Percentiles rank a stretch among this genome's conserved stretches.
Conservation (phyloP, 306 rosid genomes). For the Quercus aquifolioides region DNA sequence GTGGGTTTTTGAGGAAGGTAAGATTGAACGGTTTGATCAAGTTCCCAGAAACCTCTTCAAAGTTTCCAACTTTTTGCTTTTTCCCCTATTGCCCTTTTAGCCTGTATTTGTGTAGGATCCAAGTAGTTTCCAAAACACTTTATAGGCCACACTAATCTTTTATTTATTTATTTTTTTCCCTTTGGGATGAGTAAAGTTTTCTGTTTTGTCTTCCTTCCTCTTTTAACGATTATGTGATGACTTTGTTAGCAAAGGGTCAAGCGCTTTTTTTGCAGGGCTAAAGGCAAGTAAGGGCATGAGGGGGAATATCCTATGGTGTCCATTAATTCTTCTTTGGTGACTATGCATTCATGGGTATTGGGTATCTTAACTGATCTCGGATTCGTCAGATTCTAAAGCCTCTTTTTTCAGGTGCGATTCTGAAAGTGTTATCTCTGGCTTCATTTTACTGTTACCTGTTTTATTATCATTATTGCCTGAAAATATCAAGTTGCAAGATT, state of each 20-base stretch:
- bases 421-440: slow-evolving; percentile 6
- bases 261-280: slow-evolving; percentile 21
- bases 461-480: background rate
- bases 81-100: slow-evolving; percentile 24
- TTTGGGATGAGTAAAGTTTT: background rate
- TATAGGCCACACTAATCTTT: background rate
- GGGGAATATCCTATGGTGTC: slow-evolving; percentile 22
- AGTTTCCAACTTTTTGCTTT: slow-evolving; percentile 9
- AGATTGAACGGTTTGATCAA: slow-evolving; percentile 8
- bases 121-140: slow-evolving; percentile 47
- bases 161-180: background rate
- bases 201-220: background rate
- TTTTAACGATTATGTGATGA: slow-evolving; percentile 2
- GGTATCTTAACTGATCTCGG: slow-evolving; percentile 47
- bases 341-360: slow-evolving; percentile 39
- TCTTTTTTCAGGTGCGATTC: slow-evolving; percentile 46
- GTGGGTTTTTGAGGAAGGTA: slow-evolving; percentile 17
- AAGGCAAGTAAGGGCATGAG: slow-evolving; percentile 25
- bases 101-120: slow-evolving; percentile 53
- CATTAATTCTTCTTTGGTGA: slow-evolving; percentile 32
- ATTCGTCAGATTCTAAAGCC: slow-evolving; percentile 38
- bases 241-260: slow-evolving; percentile 6
- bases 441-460: slow-evolving; percentile 18
- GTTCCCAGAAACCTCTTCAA: slow-evolving; percentile 22
- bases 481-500: slow-evolving; percentile 13